Conservation (phyloP, 176 grass and related monocot species). For the Avena atlantica region DNA sequence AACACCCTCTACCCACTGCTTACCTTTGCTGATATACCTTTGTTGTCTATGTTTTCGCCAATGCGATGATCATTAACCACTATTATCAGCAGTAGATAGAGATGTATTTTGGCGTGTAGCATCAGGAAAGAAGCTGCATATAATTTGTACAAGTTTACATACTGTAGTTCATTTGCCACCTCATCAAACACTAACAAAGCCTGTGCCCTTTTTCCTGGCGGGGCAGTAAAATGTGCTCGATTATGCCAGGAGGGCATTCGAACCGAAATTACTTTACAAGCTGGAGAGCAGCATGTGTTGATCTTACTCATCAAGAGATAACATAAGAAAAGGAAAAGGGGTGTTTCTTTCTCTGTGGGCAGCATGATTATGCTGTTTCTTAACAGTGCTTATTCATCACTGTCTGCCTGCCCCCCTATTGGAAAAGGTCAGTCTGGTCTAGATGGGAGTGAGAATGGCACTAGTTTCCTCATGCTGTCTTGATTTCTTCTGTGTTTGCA, state of each 20-base stretch:
- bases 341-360: slow-evolving; percentile 3
- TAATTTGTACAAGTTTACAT: background rate
- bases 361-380: slow-evolving; percentile 54
- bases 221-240: slow-evolving; percentile 4
- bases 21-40: background rate
- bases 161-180: slow-evolving; percentile 1
- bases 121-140: background rate
- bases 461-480: background rate
- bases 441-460: background rate
- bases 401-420: background rate
- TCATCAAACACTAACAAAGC: slow-evolving; percentile 20
- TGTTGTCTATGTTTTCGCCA: background rate
- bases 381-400: slow-evolving; percentile 23
- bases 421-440: slow-evolving; percentile 5
- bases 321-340: slow-evolving; percentile 6
- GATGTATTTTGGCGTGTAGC: background rate
- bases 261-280: slow-evolving; percentile 14
- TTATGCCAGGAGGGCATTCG: slow-evolving; percentile 3
- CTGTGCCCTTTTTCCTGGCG: slow-evolving; percentile 15
- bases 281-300: slow-evolving; percentile 31
- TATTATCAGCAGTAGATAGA: background rate
- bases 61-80: slow-evolving; percentile 16
- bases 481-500: slow-evolving; percentile 18
- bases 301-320: slow-evolving; percentile 9
- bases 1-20: background rate